Conservation (phyloP, 2,329 filamentous ascomycete genomes). For the Trichoderma atroviride region DNA sequence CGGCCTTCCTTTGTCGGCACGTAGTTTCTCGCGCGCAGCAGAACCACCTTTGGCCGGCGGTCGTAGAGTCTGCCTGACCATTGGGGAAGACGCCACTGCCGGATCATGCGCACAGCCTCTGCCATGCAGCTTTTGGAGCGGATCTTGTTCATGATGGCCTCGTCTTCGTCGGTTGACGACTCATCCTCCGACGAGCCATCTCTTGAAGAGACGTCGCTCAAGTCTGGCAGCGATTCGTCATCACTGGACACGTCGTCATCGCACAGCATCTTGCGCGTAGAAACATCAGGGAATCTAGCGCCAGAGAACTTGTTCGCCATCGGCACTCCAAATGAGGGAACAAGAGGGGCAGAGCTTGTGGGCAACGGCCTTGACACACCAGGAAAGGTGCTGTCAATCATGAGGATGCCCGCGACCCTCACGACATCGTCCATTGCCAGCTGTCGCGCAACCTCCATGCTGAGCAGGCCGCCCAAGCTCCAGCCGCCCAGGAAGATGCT, state of each 20-base stretch:
- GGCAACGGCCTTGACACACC: constrained; percentile 27
- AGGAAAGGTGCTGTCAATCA: constrained; percentile 55
- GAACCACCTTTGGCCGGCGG: constrained; percentile 45
- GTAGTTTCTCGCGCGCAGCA: constrained; percentile 49
- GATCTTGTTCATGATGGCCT: constrained; percentile 41
- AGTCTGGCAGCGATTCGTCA: constrained; percentile 9
- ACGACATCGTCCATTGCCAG: constrained; percentile 43
- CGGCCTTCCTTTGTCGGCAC: constrained; percentile 40
- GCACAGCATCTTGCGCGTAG: background rate
- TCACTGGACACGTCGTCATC: constrained; percentile 28
- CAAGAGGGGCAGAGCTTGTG: background rate
- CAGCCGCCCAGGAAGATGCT: constrained; percentile 57
- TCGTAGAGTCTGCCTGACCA: constrained; percentile 39
- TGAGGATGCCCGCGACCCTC: constrained; percentile 52
- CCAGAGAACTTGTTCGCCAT: background rate
- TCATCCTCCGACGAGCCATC: background rate
- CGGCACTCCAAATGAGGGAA: background rate
- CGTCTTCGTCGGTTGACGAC: constrained; percentile 30
- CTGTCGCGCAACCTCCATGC: constrained; percentile 53
- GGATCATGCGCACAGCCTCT: constrained; percentile 46
- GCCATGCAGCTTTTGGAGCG: constrained; percentile 45
- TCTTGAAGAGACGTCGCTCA: background rate
- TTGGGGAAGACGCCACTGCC: constrained; percentile 45
- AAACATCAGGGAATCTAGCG: background rate
- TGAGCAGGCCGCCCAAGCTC: constrained; percentile 57